Base-by-base conservation (phyloP, 1,284 basidiomycete species). In the Ceratobasidium sp. region DNA sequence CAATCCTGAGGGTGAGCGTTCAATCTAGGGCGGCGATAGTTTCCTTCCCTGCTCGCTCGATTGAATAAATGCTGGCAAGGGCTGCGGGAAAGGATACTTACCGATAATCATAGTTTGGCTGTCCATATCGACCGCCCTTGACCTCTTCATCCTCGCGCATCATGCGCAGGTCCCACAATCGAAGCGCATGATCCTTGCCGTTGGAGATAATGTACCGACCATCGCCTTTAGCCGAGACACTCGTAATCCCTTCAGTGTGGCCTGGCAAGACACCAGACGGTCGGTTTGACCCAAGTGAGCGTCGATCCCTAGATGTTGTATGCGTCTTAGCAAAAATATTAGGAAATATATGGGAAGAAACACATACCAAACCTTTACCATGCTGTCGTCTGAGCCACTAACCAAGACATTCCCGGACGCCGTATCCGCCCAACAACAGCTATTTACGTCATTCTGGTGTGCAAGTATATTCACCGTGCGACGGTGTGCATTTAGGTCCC, bases 151-250 rank as follows among this genome's bases (percentile, higher is more conserved):
- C 94, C 46, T 96, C 92, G 12, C 92, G 89, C 97, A 99, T 98
- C 86, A 93, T 96, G 54, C 97, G 92, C 68, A 99, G 86, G 85
- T 99, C 97, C 94, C 97, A 99, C 41, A 99, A 86, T 35, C 96
- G 92, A 74, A 96, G 87, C 12, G 94, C 91, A 83, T 99, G 97
- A 83, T 99, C 98, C 85, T 99, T 99, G 66, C 96, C 96, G 83
- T 99, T 99, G n/a, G 94, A 97, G 50, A 99, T 92, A 75, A 98
- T 88, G 84, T 99, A 99, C 77, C 97, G 90, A 7, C 97, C 97
- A 82, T 99, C 98, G 14, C 96, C 85, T 83, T 90, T 96, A 0
- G 95, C 92, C 30, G 94, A 93, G 7, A 95, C 94, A 81, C 94
- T 94, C 4, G 96, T 96, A 80, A 98, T 93, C 48, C 96, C 96